A percentile compares a stretch with the other conserved stretches of the same genome.
phyloP scores from a whole-genome alignment of 345 rosid species.

The Eutrema japonicum region DNA sequence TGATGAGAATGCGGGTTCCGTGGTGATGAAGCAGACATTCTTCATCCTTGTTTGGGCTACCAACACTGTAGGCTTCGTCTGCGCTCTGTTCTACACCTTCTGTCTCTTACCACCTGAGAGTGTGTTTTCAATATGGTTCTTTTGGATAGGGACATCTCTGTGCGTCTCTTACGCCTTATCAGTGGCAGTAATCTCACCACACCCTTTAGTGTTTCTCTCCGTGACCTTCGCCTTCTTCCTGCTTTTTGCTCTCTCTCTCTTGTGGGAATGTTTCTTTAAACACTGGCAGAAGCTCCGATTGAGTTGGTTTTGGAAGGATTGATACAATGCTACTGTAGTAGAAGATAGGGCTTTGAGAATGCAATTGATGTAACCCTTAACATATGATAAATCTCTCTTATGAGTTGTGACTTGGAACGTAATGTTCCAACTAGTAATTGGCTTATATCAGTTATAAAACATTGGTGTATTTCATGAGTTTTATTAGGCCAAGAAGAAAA shows the following conservation, averaged over 20 bases:
- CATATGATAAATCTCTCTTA: background rate
- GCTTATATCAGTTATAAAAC: background rate
- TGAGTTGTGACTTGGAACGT: background rate
- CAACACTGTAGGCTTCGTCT: slow-evolving; percentile 31
- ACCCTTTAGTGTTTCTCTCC: background rate
- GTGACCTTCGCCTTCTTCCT: background rate
- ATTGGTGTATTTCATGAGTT: background rate
- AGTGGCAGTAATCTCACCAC: slow-evolving; percentile 30
- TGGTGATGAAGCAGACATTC: slow-evolving; percentile 15
- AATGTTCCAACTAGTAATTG: background rate
- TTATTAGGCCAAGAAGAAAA: too few relatives aligned
- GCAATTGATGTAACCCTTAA: background rate
- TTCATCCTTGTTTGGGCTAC: slow-evolving; percentile 23
- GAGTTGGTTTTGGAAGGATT: slow-evolving; percentile 23
- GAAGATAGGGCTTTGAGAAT: background rate
- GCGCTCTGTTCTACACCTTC: slow-evolving; percentile 25
- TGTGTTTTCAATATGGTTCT: background rate
- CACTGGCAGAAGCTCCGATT: background rate
- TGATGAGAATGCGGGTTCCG: slow-evolving; percentile 5
- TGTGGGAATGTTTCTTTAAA: background rate
- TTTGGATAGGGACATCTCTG: background rate
- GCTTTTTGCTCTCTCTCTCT: background rate
- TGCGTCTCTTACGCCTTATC: slow-evolving; percentile 28
- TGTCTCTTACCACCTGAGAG: slow-evolving; percentile 26
- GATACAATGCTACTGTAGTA: background rate